Evolutionary conservation across 257 asterid genomes (phyloP).

Genomic region (Penstemon newberryi): DNA sequence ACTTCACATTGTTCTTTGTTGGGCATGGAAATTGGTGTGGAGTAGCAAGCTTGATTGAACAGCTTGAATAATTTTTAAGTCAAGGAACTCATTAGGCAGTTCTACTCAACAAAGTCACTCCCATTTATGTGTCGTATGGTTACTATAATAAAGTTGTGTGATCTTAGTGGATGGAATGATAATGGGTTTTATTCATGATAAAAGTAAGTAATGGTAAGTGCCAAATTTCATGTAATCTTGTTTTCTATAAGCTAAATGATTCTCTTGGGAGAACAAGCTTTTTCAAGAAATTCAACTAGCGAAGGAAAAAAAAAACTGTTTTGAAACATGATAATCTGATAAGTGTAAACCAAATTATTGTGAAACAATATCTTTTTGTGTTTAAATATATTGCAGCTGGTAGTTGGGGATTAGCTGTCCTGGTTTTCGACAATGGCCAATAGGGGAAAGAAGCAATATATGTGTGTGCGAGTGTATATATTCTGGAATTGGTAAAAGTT

Average conservation of each 20-base stretch:
- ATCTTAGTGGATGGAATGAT: neutral
- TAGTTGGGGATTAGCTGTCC: too few relatives aligned
- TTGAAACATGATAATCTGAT: neutral
- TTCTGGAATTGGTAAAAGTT: neutral
- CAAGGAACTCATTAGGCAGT: neutral
- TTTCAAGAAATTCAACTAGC: neutral
- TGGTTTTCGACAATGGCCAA: too few relatives aligned
- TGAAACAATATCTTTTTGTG: too few relatives aligned
- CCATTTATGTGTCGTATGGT: constrained; percentile 1
- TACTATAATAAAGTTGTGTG: neutral
- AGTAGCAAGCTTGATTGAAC: neutral
- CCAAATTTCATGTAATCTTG: neutral
- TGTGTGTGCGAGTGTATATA: neutral
- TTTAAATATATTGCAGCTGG: too few relatives aligned
- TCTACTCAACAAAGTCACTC: neutral
- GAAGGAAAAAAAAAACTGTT: neutral
- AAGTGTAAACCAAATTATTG: neutral
- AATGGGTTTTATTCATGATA: neutral
- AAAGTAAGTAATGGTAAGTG: neutral
- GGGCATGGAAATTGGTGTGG: neutral
- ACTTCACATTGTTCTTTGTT: neutral
- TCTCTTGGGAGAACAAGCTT: neutral
- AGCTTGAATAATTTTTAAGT: constrained; percentile 7
- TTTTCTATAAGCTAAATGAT: neutral
- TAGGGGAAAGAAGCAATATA: too few relatives aligned